Evolutionary conservation across 768 basidiomycete genomes (phyloP), one percentile per base, ranked within the genome.

Genomic region (Boletus subparvulus): DNA sequence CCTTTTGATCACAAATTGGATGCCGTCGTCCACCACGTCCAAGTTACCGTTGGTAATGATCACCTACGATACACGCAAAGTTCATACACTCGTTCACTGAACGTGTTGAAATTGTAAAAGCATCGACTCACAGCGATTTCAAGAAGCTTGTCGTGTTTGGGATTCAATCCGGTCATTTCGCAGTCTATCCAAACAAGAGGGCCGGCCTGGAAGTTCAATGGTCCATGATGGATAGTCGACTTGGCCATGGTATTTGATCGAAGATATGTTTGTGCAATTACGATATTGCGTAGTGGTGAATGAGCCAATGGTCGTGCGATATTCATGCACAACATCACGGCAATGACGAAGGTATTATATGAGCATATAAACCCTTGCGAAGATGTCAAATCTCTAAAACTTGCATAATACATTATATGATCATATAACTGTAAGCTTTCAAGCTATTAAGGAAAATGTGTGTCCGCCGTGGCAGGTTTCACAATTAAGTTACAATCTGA

Each of bases 31-130:
- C 6, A 97, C 87, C 12, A 82, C 67, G 26, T 92, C 80, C 40
- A 98, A 75, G 61, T 92, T 80, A 5, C 93, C 93, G 63, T 96
- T 80, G 3, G 94, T 96, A 56, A 98, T 90, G 35, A 97, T 74
- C 39, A 96, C 92, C 79, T 94, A 67, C 17, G 33, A 46, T 14
- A 10, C 6, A 19, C 5, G n/a, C 12, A n/a, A n/a, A 10, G 17
- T 28, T 36, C 30, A 28, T 21, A 6, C 19, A 2, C 28, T 6
- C 13, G 4, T 49, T 36, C n/a, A 28, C 14, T 1, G 6, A 4
- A 24, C 28, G 19, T 28, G 4, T 19, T 6, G 12, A 16, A 26
- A 17, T 2, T 1, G 19, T 24, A 11, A 24, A 32, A 45, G n/a
- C 17, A 21, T 47, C 17, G 1, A 55, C 67, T 47, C 44, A 67